Conservation (phyloP, 2,329 filamentous ascomycete species). For the Ceratocystis ficicola region DNA sequence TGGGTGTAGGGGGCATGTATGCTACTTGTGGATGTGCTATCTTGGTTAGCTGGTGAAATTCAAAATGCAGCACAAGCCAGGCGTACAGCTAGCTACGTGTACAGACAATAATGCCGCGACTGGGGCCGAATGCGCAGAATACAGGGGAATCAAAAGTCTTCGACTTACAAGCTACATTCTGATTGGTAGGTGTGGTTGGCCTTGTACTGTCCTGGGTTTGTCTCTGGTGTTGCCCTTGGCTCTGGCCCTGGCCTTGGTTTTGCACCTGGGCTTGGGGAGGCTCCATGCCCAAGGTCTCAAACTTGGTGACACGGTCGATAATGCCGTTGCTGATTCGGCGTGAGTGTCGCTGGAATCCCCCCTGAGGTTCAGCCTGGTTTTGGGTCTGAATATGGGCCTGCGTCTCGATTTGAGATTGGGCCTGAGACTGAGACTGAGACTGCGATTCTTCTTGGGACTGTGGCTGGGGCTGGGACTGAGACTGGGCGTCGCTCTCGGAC, state of each 20-base stretch:
- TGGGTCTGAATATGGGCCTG: constrained; percentile 34
- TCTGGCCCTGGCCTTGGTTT: constrained; percentile 1
- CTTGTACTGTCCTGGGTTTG: neutral
- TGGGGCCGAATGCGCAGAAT: neutral
- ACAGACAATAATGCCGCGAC: neutral
- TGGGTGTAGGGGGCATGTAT: constrained; percentile 56
- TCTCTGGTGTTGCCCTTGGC: constrained; percentile 6
- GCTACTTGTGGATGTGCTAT: constrained; percentile 30
- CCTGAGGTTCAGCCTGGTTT: constrained; percentile 30
- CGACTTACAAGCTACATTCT: constrained; percentile 46
- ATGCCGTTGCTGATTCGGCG: constrained; percentile 50
- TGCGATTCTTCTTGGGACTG: constrained; percentile 26
- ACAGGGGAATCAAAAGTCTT: neutral
- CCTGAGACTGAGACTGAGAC: constrained; percentile 1
- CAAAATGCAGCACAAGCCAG: constrained; percentile 4
- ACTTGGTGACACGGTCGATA: constrained; percentile 47
- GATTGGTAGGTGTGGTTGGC: constrained; percentile 25
- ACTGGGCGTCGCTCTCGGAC: constrained; percentile 36
- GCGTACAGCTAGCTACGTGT: neutral
- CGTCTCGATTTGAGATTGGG: constrained; percentile 28
- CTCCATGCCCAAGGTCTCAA: constrained; percentile 38
- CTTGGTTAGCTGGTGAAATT: neutral
- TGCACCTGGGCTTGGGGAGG: constrained; percentile 9
- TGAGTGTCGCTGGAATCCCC: constrained; percentile 22
- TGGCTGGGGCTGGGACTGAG: constrained; percentile 27